These are phyloP conservation scores for Cladophialophora yegresii DNA, from an alignment of 2,329 filamentous ascomycete genomes.

Conservation along the genomic window DNA sequence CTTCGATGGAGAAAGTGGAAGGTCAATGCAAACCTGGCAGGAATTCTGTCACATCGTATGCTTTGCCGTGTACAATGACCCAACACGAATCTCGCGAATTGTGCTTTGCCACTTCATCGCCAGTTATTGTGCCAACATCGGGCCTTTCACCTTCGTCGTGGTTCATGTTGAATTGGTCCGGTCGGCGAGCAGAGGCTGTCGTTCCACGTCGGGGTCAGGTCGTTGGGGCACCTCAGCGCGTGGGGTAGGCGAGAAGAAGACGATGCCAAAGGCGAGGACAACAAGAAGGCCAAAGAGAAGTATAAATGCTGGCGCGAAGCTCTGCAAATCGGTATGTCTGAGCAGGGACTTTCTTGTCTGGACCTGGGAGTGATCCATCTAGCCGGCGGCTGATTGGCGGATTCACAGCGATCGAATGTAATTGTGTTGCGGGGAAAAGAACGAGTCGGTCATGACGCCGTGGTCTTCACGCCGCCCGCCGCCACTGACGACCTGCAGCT, in stretches of 20 bases:
- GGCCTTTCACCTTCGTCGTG: constrained; percentile 30
- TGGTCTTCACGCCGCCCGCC: background rate
- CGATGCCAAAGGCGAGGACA: constrained; percentile 29
- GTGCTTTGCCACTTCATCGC: constrained; percentile 69
- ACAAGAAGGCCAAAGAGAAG: constrained; percentile 32
- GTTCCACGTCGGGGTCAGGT: constrained; percentile 19
- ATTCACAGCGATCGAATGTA: background rate
- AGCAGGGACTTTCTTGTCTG: constrained; percentile 16
- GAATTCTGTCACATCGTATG: constrained; percentile 88
- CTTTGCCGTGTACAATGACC: constrained; percentile 86
- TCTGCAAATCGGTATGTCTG: constrained; percentile 15
- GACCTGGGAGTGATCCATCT: constrained; percentile 28
- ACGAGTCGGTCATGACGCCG: constrained; percentile 19
- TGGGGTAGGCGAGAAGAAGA: constrained; percentile 24
- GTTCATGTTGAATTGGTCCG: constrained; percentile 30
- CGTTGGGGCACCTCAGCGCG: constrained; percentile 11
- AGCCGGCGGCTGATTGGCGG: constrained; percentile 22
- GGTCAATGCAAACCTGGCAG: constrained; percentile 53
- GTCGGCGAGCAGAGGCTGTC: constrained; percentile 24
- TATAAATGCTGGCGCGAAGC: constrained; percentile 28
- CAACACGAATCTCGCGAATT: constrained; percentile 81
- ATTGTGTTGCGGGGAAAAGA: constrained; percentile 30
- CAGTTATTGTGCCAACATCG: constrained; percentile 48
- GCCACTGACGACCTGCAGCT: background rate
- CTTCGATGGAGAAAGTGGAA: background rate